Conservation (phyloP, 2,329 filamentous ascomycete species). For the Boeremia lycopersici region DNA sequence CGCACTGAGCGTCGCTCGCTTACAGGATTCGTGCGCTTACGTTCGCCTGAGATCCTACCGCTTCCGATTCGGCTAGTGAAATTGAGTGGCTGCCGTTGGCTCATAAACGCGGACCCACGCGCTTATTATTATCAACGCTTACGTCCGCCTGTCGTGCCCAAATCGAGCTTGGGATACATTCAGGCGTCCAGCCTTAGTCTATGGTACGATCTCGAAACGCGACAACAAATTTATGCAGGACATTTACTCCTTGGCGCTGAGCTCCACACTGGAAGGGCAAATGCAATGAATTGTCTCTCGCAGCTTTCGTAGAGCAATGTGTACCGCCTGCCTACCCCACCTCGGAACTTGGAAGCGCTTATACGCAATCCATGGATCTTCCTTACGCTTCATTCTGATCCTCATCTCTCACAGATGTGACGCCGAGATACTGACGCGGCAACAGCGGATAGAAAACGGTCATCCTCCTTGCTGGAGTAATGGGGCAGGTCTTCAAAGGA, state of each 20-base stretch:
- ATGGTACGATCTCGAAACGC: not conserved
- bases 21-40: slow-evolving; percentile 19
- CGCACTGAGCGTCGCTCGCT: slow-evolving; percentile 17
- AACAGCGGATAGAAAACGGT: not conserved
- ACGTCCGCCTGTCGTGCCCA: slow-evolving; percentile 1
- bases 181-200: not conserved
- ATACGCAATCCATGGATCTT: not conserved
- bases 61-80: slow-evolving; percentile 22
- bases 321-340: not conserved
- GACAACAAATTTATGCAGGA: not conserved
- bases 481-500: not conserved
- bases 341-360: not conserved
- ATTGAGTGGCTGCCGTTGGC: slow-evolving; percentile 18
- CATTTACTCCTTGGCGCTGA: not conserved
- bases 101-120: slow-evolving; percentile 29
- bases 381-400: not conserved
- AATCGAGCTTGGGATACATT: not conserved
- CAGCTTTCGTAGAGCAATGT: not conserved
- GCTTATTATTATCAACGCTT: slow-evolving; percentile 20
- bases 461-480: slow-evolving; percentile 4
- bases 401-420: not conserved
- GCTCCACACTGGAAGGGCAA: not conserved
- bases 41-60: slow-evolving; percentile 25
- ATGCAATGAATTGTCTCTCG: not conserved
- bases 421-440: not conserved